A percentile compares a stretch with the other conserved stretches of the same genome.
These are phyloP conservation scores for Quercus phellos DNA, from an alignment of 331 rosid species.

Conservation along the genomic window DNA sequence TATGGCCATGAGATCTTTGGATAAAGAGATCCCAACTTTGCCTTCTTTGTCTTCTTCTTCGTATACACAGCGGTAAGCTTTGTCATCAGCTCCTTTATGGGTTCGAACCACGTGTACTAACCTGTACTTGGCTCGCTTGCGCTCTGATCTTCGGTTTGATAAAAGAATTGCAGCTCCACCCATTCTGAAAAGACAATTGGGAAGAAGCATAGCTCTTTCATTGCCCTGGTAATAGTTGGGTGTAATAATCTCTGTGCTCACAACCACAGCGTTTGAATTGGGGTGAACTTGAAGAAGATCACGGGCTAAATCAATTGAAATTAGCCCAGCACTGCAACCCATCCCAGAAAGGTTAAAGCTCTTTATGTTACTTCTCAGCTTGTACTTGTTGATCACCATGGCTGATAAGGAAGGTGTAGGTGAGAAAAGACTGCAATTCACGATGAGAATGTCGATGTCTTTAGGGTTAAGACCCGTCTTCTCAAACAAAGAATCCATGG, in stretches of 20 bases:
- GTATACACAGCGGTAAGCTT: constrained; percentile 69
- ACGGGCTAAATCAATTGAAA: constrained; percentile 81
- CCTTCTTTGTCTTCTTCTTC: constrained; percentile 85
- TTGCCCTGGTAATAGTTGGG: constrained; percentile 91
- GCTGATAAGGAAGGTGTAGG: constrained; percentile 91
- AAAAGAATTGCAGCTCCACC: constrained; percentile 88
- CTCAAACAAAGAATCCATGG: constrained; percentile 58
- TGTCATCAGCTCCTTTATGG: constrained; percentile 79
- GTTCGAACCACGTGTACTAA: constrained; percentile 78
- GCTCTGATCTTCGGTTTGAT: constrained; percentile 54
- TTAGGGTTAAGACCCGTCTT: constrained; percentile 75
- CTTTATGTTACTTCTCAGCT: constrained; percentile 67
- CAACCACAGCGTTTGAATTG: constrained; percentile 72
- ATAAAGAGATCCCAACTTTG: constrained; percentile 72
- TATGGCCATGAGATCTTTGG: constrained; percentile 92
- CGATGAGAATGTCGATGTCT: constrained; percentile 75
- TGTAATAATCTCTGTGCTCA: constrained; percentile 88
- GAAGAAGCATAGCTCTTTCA: constrained; percentile 91
- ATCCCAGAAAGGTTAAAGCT: constrained; percentile 92
- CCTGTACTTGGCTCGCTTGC: constrained; percentile 63
- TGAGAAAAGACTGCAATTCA: constrained; percentile 80
- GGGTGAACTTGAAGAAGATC: constrained; percentile 93
- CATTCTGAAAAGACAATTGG: constrained; percentile 93
- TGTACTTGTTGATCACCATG: constrained; percentile 85
- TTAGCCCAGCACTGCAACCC: constrained; percentile 91